Evolutionary conservation across 805 yeast genomes (phyloP).

Genomic region (Lipomyces mesembrius): DNA sequence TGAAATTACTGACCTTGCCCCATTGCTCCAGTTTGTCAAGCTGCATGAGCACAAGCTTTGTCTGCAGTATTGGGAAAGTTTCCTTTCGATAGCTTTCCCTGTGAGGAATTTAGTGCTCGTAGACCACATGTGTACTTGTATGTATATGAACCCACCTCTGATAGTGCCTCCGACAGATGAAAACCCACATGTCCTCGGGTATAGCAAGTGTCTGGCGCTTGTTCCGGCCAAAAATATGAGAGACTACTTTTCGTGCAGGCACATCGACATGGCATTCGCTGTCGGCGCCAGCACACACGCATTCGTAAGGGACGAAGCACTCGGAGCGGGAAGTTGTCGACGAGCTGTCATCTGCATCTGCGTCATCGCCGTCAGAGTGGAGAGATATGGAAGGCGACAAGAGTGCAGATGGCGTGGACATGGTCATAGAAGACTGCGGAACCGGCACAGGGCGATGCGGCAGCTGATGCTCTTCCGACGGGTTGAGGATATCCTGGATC

Average conservation of each 20-base stretch:
- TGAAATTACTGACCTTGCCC: slow-evolving; percentile 30
- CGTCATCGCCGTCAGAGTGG: slow-evolving; percentile 6
- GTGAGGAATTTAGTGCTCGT: neutral
- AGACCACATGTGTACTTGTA: neutral
- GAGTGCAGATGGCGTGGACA: neutral
- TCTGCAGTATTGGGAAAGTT: slow-evolving; percentile 31
- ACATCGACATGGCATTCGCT: slow-evolving; percentile 20
- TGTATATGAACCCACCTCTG: slow-evolving; percentile 18
- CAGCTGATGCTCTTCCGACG: neutral
- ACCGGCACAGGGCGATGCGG: neutral
- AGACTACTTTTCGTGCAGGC: slow-evolving; percentile 36
- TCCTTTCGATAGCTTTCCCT: slow-evolving; percentile 33
- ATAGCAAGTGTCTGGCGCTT: slow-evolving; percentile 37
- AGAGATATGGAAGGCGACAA: slow-evolving; percentile 2
- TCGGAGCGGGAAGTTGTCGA: neutral
- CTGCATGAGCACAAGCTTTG: slow-evolving; percentile 28
- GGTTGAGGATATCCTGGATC: slow-evolving; percentile 6
- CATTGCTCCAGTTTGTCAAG: slow-evolving; percentile 32
- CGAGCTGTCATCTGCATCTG: neutral
- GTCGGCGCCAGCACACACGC: slow-evolving; percentile 18
- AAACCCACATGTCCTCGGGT: slow-evolving; percentile 32
- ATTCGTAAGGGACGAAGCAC: neutral
- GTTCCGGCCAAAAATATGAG: slow-evolving; percentile 37
- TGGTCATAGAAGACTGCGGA: neutral
- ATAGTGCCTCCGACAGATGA: slow-evolving; percentile 34